Evolutionary conservation across 2,329 filamentous ascomycete species (phyloP), one percentile per base, ranked within the genome.

Genomic region (Claviceps spartinae): DNA sequence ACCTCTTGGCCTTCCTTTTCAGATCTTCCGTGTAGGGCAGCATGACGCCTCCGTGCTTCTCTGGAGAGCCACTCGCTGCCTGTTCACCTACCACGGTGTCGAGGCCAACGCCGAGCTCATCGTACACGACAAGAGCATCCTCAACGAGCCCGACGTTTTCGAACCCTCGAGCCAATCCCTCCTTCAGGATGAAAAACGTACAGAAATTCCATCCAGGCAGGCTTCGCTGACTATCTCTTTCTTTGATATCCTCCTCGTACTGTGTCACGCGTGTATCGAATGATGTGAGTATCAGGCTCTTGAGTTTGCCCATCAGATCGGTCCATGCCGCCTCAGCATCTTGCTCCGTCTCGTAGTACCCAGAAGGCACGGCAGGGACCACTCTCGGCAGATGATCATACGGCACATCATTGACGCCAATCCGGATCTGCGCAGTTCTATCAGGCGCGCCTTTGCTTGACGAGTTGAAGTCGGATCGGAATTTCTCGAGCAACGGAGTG

Each of bases 121-220:
- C 93, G 60, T 98, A 98, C 14, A 89, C 88, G 4, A 93, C 86
- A 41, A 98, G 71, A 3, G 93, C 91, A 74, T 98, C 93, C 63
- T 98, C 93, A 8, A 96, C 88, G 9, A 98, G 73, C 0, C 94
- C 94, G 3, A 97, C 90, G 63, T 88, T 97, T 66, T 98, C 94
- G 59, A 98, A 95, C 0, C 91, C 94, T 58, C 88, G 79, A 1
- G 93, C 91, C 38, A 98, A 72, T 0, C 93, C 93, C 66, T 98
- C 93, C 63, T 98, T 98, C 8, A 98, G 75, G 16, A 98, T 90
- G 65, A 98, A 98, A 65, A 98, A 98, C 0, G 93, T 98, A 68
- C 93, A 97, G 64, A 98, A 98, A 63, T 98, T 98, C 93, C 93
- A 98, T 0, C 93, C 93, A 0, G 93, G 93, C 18, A 98, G 70